A percentile compares a stretch with the other conserved stretches of the same genome.
phyloP scores from a whole-genome alignment of 2,329 filamentous ascomycete species.

The Penicillium sp. region DNA sequence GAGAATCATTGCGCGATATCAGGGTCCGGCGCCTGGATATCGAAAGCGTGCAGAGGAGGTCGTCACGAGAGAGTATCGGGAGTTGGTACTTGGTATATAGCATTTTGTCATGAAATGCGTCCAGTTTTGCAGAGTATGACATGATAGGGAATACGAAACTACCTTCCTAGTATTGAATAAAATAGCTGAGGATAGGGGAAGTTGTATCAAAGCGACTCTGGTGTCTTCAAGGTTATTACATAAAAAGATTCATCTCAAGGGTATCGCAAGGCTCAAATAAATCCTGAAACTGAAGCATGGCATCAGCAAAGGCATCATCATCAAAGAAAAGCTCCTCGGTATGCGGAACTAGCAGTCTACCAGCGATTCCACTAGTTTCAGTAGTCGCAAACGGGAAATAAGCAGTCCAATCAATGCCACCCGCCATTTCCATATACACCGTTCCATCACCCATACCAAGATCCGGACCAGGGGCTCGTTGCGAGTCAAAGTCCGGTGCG shows the following conservation, averaged over 20 bases:
- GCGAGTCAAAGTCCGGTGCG: conserved; percentile 14
- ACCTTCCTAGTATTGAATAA: neutral
- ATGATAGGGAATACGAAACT: too few species aligned
- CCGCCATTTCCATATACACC: conserved; percentile 13
- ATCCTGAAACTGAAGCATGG: conserved; percentile 13
- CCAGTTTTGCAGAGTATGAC: neutral
- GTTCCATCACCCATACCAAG: conserved; percentile 11
- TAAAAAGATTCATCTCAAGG: conserved; percentile 5
- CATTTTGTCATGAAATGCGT: neutral
- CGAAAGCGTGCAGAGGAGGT: conserved; percentile 26
- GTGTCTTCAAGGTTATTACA: neutral
- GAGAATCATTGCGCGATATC: conserved; percentile 48
- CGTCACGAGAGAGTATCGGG: conserved; percentile 1
- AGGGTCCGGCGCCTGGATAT: conserved; percentile 47
- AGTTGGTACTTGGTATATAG: neutral
- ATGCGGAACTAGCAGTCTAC: conserved; percentile 12
- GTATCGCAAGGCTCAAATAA: conserved; percentile 11
- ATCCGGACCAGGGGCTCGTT: conserved; percentile 6
- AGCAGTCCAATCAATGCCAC: conserved; percentile 32
- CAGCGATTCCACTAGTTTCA: conserved; percentile 25
- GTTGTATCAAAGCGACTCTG: too few species aligned
- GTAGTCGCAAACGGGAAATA: conserved; percentile 38
- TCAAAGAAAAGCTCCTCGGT: conserved; percentile 12
- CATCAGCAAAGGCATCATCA: conserved; percentile 10
- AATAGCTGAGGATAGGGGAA: too few species aligned